Conservation (phyloP, 2,329 filamentous ascomycete genomes). For the Teratosphaeria gauchensis region DNA sequence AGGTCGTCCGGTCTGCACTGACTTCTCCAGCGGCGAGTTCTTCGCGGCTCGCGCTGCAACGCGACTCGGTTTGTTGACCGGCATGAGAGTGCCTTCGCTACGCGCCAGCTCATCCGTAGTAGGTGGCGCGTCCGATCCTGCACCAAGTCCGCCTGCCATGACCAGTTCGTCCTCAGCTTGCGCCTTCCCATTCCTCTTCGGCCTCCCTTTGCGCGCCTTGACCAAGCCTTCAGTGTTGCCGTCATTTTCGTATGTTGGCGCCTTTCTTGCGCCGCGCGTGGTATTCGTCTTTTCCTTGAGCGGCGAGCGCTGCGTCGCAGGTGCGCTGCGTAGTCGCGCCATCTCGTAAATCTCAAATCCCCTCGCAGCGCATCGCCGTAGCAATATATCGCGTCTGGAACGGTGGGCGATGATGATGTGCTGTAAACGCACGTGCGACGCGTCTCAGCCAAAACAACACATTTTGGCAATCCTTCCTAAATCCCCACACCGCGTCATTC, state of each 20-base stretch:
- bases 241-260: constrained; percentile 14
- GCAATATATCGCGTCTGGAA: background rate
- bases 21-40: background rate
- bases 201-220: constrained; percentile 14
- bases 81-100: constrained; percentile 11
- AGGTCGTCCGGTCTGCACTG: background rate
- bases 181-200: constrained; percentile 7
- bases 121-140: constrained; percentile 6
- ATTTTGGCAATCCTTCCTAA: background rate
- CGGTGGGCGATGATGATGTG: background rate
- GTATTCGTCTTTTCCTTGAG: constrained; percentile 24
- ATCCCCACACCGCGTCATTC: background rate
- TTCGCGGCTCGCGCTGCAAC: background rate
- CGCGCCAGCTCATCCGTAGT: constrained; percentile 19
- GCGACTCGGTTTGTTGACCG: constrained; percentile 4
- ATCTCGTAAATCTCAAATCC: constrained; percentile 4
- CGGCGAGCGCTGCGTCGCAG: constrained; percentile 13
- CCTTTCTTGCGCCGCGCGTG: constrained; percentile 8
- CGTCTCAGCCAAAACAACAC: background rate
- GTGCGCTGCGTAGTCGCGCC: constrained; percentile 20
- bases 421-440: background rate
- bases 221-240: constrained; percentile 18
- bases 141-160: constrained; percentile 20
- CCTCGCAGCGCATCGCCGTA: constrained; percentile 2
- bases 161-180: constrained; percentile 16